Base-by-base conservation (phyloP, 202 grass and related monocot species). In the Hordeum pubiflorum region DNA sequence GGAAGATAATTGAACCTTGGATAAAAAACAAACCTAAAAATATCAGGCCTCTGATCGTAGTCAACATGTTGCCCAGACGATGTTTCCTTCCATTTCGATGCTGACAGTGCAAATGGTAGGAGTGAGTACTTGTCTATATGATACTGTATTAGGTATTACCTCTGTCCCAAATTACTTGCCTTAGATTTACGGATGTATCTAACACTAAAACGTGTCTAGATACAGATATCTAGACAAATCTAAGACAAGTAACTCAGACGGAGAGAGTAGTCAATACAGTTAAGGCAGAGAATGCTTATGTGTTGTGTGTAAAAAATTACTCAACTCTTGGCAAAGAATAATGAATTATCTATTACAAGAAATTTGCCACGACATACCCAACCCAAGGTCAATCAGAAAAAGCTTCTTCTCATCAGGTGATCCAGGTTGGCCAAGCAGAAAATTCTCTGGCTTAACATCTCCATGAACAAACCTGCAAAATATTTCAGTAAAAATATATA, bases 391-490 rank as follows among this genome's bases (percentile, higher is more conserved):
- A 79, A 97, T 94, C 58, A 94, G 75, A 83, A 92, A 94, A 48
- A 94, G 91, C 65, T 94, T 94, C 81, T 97, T 97, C 87, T 97
- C 94, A 79, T 94, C 91, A 80, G 92, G 85, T 58, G 91, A 89
- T 85, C 91, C 89, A 80, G 88, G 92, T 61, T 97, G 94, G 80
- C 94, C 94, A 81, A 97, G 92, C 65, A 97, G 79, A 84, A 97
- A 97, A 79, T 97, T 97, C 82, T 97, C 94, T 23, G 94, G 94
- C 84, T 97, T 94, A 69, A 97, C 92, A 78, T 97, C 94, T 88
- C 94, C 94, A 86, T 97, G 94, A 58, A 97, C 94, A 91, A 94
- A 97, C 82, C 94, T 97, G 86, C 62, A 38, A 84, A 80, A 72
- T 11, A 78, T 67, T 24, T 58, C 56, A 71, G 63, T 52, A 34